phyloP scores from a whole-genome alignment of 163 green algal genomes.

The Botryococcus braunii region DNA sequence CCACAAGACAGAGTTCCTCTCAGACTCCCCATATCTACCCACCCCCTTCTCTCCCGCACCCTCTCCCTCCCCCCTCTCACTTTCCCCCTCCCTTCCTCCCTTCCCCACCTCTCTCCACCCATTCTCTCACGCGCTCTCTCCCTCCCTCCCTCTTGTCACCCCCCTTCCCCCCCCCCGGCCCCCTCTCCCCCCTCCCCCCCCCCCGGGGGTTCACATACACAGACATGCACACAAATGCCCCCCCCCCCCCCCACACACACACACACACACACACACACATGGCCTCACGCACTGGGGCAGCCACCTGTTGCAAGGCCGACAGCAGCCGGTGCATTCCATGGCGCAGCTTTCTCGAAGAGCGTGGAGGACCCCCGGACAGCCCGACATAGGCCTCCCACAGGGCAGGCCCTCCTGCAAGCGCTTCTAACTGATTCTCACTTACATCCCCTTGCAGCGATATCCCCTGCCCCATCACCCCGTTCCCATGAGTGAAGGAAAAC shows the following conservation, averaged over 20 bases:
- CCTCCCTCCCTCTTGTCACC: too few species aligned
- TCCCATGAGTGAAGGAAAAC: not conserved
- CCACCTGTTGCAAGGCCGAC: slow-evolving; percentile 15
- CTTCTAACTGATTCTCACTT: slow-evolving; percentile 51
- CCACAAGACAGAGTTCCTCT: too few species aligned
- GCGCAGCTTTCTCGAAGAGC: slow-evolving; percentile 13
- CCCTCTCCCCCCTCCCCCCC: too few species aligned
- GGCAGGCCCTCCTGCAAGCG: slow-evolving; percentile 36
- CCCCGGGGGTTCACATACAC: too few species aligned
- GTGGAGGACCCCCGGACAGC: slow-evolving; percentile 21
- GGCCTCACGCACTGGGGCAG: not conserved
- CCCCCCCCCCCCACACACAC: not conserved
- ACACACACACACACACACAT: not conserved
- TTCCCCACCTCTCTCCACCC: too few species aligned
- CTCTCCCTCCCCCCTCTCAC: too few species aligned
- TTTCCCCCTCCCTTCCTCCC: too few species aligned
- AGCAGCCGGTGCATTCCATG: slow-evolving; percentile 13
- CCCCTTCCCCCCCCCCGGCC: too few species aligned
- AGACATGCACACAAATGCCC: too few species aligned
- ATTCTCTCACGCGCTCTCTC: too few species aligned
- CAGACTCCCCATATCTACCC: too few species aligned
- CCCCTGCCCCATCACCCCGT: slow-evolving; percentile 21
- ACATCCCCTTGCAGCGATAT: slow-evolving; percentile 32
- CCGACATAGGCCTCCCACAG: slow-evolving; percentile 36
- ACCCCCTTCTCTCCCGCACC: too few species aligned